phyloP scores from a whole-genome alignment of 2,329 filamentous ascomycete genomes.

The Fusarium hostae region DNA sequence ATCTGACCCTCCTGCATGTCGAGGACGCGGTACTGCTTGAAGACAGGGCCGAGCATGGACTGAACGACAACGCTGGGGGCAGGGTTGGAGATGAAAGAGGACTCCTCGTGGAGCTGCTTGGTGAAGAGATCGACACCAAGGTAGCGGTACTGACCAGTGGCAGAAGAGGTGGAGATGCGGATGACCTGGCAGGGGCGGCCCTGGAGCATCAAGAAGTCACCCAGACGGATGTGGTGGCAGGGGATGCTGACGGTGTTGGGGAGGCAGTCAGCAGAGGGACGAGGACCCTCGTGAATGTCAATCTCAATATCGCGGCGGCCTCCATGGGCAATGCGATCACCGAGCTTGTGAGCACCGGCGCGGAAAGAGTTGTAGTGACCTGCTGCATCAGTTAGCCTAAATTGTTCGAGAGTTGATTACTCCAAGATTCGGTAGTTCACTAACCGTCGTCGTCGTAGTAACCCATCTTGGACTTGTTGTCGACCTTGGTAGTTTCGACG shows the following conservation, averaged over 20 bases:
- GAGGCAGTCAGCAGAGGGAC: constrained; percentile 44
- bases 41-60: constrained; percentile 99
- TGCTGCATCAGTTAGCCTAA: constrained; percentile 48
- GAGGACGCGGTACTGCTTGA: constrained; percentile 99
- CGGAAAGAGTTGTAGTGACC: constrained; percentile 70
- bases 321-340: constrained; percentile 59
- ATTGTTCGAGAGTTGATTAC: constrained; percentile 2
- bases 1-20: constrained; percentile 89
- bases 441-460: constrained; percentile 73
- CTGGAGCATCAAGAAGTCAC: constrained; percentile 98
- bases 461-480: constrained; percentile 67
- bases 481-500: constrained; percentile 64
- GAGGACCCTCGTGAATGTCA: constrained; percentile 51
- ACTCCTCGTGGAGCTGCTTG: constrained; percentile 99
- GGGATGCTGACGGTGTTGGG: constrained; percentile 97
- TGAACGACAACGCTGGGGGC: constrained; percentile 96
- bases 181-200: constrained; percentile 99
- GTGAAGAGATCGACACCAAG: constrained; percentile 99
- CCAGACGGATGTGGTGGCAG: constrained; percentile 99
- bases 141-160: constrained; percentile 99
- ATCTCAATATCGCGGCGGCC: constrained; percentile 61
- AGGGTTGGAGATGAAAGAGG: constrained; percentile 96
- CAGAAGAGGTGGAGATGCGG: constrained; percentile 96
- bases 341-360: constrained; percentile 66
- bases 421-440: constrained; percentile 33